These are phyloP conservation scores for Orbilia brochopaga DNA, from an alignment of 2,329 filamentous ascomycete genomes.

Conservation along the genomic window DNA sequence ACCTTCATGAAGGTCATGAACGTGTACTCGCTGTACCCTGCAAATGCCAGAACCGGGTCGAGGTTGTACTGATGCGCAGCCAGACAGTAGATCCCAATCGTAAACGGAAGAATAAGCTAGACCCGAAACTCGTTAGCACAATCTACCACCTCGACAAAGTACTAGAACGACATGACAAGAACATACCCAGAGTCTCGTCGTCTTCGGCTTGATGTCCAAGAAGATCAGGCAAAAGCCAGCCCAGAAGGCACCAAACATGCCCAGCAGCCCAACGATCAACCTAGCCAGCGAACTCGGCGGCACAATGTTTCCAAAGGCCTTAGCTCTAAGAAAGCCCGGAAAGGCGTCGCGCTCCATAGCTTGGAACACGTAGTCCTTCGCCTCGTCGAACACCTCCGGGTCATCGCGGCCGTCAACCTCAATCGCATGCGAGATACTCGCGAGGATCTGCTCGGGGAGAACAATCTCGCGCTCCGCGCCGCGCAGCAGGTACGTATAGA, in stretches of 20 bases:
- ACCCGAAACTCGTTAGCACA: conserved; percentile 44
- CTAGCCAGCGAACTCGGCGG: conserved; percentile 86
- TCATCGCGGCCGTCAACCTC: conserved; percentile 92
- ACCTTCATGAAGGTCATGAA: conserved; percentile 89
- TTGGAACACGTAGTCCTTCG: conserved; percentile 99
- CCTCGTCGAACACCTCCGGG: conserved; percentile 93
- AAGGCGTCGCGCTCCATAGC: conserved; percentile 99
- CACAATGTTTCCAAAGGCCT: conserved; percentile 93
- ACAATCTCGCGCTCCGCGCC: conserved; percentile 97
- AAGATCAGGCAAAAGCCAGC: conserved; percentile 92
- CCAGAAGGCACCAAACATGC: conserved; percentile 94
- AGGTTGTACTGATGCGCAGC: conserved; percentile 94
- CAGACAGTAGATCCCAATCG: conserved; percentile 84
- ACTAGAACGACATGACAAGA: conserved; percentile 10
- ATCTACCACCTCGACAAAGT: conserved; percentile 26
- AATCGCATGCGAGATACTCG: conserved; percentile 83
- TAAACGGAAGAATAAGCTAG: conserved; percentile 84
- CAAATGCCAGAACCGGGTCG: conserved; percentile 84
- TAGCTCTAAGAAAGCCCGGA: conserved; percentile 91
- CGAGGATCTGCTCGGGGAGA: conserved; percentile 82
- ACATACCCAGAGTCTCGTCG: conserved; percentile 83
- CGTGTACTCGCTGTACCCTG: conserved; percentile 95
- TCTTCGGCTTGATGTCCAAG: conserved; percentile 72
- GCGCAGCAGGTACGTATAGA: conserved; percentile 95
- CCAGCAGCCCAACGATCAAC: conserved; percentile 80